A percentile compares a stretch with the other conserved stretches of the same genome.
Conservation (phyloP, 352 stramenopile genomes). For the Globisporangium cystogenes region DNA sequence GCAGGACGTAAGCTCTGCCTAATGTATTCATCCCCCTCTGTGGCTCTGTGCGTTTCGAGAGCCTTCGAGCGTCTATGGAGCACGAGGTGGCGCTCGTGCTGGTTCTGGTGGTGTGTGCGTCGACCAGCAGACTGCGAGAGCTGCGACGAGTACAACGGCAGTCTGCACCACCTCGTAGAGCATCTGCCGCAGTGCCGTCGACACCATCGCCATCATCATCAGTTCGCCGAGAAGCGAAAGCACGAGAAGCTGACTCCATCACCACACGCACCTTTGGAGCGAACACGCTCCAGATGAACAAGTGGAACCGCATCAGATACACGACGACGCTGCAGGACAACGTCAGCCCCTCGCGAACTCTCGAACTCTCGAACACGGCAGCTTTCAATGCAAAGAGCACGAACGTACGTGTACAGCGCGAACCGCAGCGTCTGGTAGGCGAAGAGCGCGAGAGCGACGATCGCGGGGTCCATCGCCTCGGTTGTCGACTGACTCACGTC, state of each 20-base stretch:
- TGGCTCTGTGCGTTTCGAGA: neutral
- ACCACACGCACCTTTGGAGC: slow-evolving; percentile 73
- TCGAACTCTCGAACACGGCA: no score
- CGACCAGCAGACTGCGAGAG: slow-evolving; percentile 9
- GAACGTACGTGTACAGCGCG: slow-evolving; percentile 55
- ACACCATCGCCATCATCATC: neutral
- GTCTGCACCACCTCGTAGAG: slow-evolving; percentile 69
- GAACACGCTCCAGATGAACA: slow-evolving; percentile 91
- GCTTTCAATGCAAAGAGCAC: no score
- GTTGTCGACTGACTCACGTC: neutral
- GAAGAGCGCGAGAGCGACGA: slow-evolving; percentile 32
- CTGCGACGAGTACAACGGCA: slow-evolving; percentile 23
- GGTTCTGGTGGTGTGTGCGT: neutral
- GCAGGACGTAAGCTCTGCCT: neutral
- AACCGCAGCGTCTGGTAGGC: slow-evolving; percentile 57
- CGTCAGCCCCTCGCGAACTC: no score
- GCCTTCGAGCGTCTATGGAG: neutral
- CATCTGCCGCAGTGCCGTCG: slow-evolving; percentile 35
- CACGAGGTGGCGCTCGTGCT: neutral
- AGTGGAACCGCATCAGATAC: slow-evolving; percentile 86
- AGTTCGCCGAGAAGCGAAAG: no score
- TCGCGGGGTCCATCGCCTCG: neutral
- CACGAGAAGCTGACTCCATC: no score
- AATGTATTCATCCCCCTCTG: neutral
- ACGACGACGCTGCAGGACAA: slow-evolving; percentile 51